phyloP scores from a whole-genome alignment of 805 yeast genomes.

The Lipomyces sp. region DNA sequence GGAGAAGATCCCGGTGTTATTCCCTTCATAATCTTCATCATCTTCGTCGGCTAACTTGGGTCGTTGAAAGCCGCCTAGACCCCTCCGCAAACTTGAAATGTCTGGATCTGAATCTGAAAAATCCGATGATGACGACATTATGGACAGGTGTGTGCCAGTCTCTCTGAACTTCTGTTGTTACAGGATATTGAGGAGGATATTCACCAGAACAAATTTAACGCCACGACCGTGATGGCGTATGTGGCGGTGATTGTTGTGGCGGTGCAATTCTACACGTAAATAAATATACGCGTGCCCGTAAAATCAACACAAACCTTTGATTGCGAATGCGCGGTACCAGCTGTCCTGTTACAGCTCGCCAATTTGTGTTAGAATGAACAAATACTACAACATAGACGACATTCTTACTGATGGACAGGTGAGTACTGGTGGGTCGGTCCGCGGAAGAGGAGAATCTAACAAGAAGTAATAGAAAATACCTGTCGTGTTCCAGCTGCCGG shows the following conservation, averaged over 20 bases:
- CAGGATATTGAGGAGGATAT: too few relatives aligned
- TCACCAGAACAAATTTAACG: background rate
- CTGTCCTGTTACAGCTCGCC: background rate
- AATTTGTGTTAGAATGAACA: slow-evolving; percentile 15
- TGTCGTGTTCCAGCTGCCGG: slow-evolving; percentile 72
- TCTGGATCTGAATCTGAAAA: slow-evolving; percentile 27
- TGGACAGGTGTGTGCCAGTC: background rate
- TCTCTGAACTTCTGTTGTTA: background rate
- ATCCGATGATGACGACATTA: slow-evolving; percentile 27
- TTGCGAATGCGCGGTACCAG: background rate
- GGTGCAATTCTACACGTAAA: too few relatives aligned
- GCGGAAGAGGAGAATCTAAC: slow-evolving; percentile 48
- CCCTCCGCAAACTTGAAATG: slow-evolving; percentile 5
- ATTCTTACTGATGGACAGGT: slow-evolving; percentile 48
- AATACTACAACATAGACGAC: slow-evolving; percentile 36
- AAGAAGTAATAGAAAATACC: slow-evolving; percentile 71
- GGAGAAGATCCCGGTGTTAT: background rate
- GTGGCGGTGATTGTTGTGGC: slow-evolving; percentile 4
- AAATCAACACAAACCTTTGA: background rate
- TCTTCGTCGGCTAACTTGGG: slow-evolving; percentile 9
- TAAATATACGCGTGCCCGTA: slow-evolving; percentile 13
- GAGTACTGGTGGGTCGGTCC: slow-evolving; percentile 5
- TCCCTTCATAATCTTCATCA: slow-evolving; percentile 9
- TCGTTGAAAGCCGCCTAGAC: slow-evolving; percentile 19
- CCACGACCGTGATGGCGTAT: slow-evolving; percentile 2